phyloP scores from a whole-genome alignment of 2,329 filamentous ascomycete genomes.

The Fusarium sp. region DNA sequence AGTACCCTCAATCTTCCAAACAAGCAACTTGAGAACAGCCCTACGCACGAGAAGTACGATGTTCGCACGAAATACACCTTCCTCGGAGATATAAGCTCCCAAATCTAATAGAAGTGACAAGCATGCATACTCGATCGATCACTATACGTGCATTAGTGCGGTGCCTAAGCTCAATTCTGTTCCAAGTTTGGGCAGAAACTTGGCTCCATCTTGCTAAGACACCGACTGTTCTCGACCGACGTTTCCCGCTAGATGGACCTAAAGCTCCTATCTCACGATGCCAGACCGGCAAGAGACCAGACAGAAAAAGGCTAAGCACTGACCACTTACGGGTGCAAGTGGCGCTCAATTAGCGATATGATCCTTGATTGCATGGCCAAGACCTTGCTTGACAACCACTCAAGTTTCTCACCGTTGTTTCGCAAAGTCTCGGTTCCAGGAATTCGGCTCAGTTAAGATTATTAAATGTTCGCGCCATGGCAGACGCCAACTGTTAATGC shows the following conservation, averaged over 20 bases:
- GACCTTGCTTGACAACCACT: neutral
- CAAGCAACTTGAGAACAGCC: neutral
- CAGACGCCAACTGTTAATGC: neutral
- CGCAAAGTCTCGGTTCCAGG: neutral
- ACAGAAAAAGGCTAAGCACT: neutral
- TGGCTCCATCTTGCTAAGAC: neutral
- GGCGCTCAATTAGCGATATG: slow-evolving; percentile 3
- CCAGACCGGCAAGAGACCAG: neutral
- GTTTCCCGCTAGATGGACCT: neutral
- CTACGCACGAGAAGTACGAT: neutral
- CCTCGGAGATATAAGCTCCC: neutral
- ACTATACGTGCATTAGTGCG: neutral
- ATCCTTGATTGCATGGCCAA: neutral
- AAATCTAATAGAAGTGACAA: neutral
- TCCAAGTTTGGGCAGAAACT: neutral
- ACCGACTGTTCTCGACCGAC: neutral
- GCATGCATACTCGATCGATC: neutral
- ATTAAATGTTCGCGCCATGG: neutral
- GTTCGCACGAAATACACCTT: neutral
- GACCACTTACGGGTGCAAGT: neutral
- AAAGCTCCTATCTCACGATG: neutral
- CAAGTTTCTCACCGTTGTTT: neutral
- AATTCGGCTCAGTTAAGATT: neutral
- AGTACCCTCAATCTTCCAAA: neutral
- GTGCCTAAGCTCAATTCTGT: neutral